Evolutionary conservation across 2,329 filamentous ascomycete genomes (phyloP).

Genomic region (Metarhizium anisopliae): DNA sequence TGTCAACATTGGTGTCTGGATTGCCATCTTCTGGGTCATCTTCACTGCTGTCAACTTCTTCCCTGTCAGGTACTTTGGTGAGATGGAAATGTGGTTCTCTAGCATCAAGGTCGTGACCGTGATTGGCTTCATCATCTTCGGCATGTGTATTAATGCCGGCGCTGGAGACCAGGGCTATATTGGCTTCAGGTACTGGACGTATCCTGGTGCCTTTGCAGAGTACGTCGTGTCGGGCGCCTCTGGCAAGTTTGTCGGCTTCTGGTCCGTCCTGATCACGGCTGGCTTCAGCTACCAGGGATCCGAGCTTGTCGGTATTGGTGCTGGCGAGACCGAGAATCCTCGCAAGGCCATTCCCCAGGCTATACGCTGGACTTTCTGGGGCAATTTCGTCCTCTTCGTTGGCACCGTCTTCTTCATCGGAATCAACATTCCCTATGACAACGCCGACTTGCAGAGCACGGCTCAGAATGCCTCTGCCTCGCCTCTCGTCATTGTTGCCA

Average conservation of each 20-base stretch:
- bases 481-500: constrained; percentile 53
- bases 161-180: constrained; percentile 61
- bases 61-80: constrained; percentile 64
- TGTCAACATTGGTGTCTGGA: constrained; percentile 62
- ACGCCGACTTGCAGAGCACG: constrained; percentile 40
- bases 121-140: constrained; percentile 67
- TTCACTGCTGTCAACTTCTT: constrained; percentile 63
- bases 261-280: constrained; percentile 58
- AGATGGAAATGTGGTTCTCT: constrained; percentile 72
- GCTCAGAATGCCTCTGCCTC: constrained; percentile 53
- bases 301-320: constrained; percentile 70
- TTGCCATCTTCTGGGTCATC: constrained; percentile 62
- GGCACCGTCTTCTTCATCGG: constrained; percentile 61
- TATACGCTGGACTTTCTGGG: constrained; percentile 67
- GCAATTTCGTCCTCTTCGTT: constrained; percentile 62
- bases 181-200: constrained; percentile 63
- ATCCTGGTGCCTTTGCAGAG: constrained; percentile 59
- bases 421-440: constrained; percentile 57
- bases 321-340: constrained; percentile 66
- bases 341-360: constrained; percentile 63
- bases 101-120: constrained; percentile 70
- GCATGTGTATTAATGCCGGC: constrained; percentile 65
- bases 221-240: constrained; percentile 44
- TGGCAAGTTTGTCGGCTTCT: constrained; percentile 60
- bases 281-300: constrained; percentile 66